Evolutionary conservation across 495 filamentous ascomycete species (phyloP).

Genomic region (Penicillium coprophilum): DNA sequence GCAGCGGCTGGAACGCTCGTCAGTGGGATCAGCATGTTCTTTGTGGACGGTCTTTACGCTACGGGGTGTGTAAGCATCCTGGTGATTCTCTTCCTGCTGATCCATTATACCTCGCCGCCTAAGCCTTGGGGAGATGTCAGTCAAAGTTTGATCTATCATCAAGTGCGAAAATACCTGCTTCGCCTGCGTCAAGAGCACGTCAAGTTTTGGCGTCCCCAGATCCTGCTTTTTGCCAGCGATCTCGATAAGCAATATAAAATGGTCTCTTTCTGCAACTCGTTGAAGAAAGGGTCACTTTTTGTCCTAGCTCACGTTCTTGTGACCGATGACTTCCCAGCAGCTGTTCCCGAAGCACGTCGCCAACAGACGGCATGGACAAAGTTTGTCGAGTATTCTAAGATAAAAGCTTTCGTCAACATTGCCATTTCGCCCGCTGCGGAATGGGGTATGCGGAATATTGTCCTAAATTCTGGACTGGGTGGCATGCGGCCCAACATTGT

Average conservation of each 20-base stretch:
- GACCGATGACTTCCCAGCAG: conserved; percentile 72
- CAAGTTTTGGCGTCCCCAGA: conserved; percentile 88
- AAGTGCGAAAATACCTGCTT: conserved; percentile 84
- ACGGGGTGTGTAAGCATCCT: conserved; percentile 71
- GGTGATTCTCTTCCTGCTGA: conserved; percentile 74
- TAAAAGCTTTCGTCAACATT: conserved; percentile 88
- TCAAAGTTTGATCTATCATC: conserved; percentile 87
- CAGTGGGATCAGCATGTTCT: conserved; percentile 81
- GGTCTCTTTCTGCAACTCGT: conserved; percentile 86
- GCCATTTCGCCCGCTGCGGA: conserved; percentile 77
- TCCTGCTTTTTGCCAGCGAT: conserved; percentile 80
- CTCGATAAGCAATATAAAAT: conserved; percentile 73
- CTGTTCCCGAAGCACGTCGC: conserved; percentile 76
- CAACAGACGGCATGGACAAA: conserved; percentile 83
- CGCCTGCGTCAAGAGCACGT: conserved; percentile 83
- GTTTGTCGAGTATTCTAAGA: conserved; percentile 80
- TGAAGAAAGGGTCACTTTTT: conserved; percentile 86
- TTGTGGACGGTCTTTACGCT: conserved; percentile 82
- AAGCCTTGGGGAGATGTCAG: conserved; percentile 91
- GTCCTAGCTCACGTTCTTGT: conserved; percentile 87
- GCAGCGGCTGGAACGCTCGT: conserved; percentile 70
- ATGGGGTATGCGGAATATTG: conserved; percentile 82
- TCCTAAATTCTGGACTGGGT: conserved; percentile 78
- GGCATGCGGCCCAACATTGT: conserved; percentile 91
- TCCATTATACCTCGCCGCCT: conserved; percentile 80